Evolutionary conservation across 2,329 filamentous ascomycete species (phyloP).

Genomic region (Aspergillus fischeri): DNA sequence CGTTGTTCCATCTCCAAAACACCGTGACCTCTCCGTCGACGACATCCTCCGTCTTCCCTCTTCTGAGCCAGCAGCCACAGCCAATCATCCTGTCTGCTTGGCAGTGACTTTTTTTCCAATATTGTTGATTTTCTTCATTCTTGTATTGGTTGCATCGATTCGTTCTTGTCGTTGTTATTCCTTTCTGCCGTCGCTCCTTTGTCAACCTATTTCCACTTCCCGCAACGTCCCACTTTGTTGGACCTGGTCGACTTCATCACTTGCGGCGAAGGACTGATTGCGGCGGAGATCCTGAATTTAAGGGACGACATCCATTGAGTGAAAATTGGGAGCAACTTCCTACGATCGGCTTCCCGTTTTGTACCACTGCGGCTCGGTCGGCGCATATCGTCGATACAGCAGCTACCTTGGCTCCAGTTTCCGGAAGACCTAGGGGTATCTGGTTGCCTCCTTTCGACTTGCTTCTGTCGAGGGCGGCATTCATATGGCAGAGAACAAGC

Average conservation of each 20-base stretch:
- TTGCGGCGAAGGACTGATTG: background rate
- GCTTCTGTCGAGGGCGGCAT: background rate
- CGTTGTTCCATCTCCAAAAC: conserved; percentile 6
- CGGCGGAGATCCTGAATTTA: background rate
- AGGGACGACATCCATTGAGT: background rate
- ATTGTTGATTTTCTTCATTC: conserved; percentile 1
- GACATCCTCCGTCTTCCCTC: conserved; percentile 7
- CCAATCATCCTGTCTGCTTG: conserved; percentile 9
- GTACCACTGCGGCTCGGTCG: background rate
- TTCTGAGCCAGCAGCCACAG: conserved; percentile 10
- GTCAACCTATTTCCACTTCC: conserved; percentile 10
- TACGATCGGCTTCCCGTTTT: background rate
- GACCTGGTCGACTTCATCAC: conserved; percentile 4
- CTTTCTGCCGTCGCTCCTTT: conserved; percentile 18
- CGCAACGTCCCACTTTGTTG: conserved; percentile 17
- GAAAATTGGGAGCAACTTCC: background rate
- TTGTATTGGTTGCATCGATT: background rate
- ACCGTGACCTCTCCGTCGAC: conserved; percentile 2
- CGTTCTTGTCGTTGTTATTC: background rate
- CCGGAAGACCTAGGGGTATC: background rate
- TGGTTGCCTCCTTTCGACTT: background rate
- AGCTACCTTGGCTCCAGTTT: background rate
- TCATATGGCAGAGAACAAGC: conserved; percentile 56
- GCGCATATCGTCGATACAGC: background rate
- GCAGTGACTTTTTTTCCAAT: conserved; percentile 2